Base-by-base conservation (phyloP, 169 alveolate genomes). In the Plasmodium gaboni region DNA sequence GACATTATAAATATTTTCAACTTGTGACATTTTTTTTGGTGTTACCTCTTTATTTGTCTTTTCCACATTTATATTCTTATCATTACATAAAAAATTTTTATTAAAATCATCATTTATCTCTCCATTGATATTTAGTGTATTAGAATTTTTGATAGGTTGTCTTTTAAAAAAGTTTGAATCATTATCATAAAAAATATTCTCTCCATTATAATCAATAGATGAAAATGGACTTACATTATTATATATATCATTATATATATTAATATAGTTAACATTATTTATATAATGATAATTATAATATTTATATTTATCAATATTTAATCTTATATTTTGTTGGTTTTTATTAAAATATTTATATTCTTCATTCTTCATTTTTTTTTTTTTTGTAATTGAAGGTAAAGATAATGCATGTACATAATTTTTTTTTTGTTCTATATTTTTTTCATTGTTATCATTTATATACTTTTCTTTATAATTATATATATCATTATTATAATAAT, bases 201-300 rank as follows among this genome's bases (percentile, higher is more conserved):
- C 65, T 17, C 61, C 17, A 1, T 53, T 51, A 22, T n/a, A 50
- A 8, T 50, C 59, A 9, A n/a, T 6, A 9, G 46, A 38, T 5
- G 68, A 22, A 53, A 17, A 28, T 9, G 69, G 53, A 0, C 78
- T 65, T n/a, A 51, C 89, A 65, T 65, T 78, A 50, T 78, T 78
- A 24, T 78, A 59, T 2, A 78, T 50, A 44, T 78, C 89, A 57
- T 78, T 78, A 38, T 78, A 78, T 26, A 78, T 78, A 50, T 78
- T 78, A 12, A 78, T 78, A 24, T 78, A 78, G 38, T 78, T 78
- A 17, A 78, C 67, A 70, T 57, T 64, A 17, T 78, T 78, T 50
- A 78, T 78, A 69, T 78, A 78, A 44, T 78, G 89, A 44, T 78
- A 78, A 32, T 78, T 78, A 46, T 78, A 78, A 44, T 78, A 57